phyloP scores from a whole-genome alignment of 164 flowering plant genomes.

The Malania oleifera region DNA sequence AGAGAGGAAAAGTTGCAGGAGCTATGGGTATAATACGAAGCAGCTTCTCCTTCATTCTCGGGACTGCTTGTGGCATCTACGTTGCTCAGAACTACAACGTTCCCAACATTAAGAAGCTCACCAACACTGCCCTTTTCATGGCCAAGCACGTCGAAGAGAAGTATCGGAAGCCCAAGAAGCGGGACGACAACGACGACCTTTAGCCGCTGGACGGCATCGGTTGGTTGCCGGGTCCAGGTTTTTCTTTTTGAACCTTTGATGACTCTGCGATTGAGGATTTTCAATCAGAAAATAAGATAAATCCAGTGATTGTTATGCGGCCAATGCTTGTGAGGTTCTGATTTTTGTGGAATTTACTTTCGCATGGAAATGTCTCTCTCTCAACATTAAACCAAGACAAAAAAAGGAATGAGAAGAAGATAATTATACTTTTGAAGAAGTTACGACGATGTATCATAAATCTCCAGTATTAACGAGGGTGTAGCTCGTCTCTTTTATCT shows the following conservation, averaged over 20 bases:
- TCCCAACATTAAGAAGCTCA: conserved; percentile 1
- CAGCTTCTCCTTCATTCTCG: conserved; percentile 30
- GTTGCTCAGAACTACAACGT: conserved; percentile 63
- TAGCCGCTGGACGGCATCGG: not conserved
- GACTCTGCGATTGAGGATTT: too few species aligned
- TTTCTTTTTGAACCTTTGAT: not conserved
- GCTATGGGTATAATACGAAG: conserved; percentile 34
- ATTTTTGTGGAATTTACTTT: too few species aligned
- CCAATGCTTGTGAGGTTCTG: too few species aligned
- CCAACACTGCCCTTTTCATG: not conserved
- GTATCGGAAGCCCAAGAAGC: conserved; percentile 3
- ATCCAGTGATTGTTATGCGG: too few species aligned
- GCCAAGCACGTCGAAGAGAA: conserved; percentile 4
- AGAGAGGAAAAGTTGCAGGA: not conserved
- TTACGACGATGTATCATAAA: too few species aligned
- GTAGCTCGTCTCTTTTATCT: too few species aligned
- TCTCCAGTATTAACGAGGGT: too few species aligned
- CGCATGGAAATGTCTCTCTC: too few species aligned
- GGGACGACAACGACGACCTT: conserved; percentile 9
- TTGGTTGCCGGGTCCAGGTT: not conserved
- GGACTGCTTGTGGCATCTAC: conserved; percentile 45
- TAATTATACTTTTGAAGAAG: too few species aligned
- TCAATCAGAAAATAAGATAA: too few species aligned
- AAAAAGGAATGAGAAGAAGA: too few species aligned
- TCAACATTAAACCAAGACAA: too few species aligned